Evolutionary conservation across 2,329 filamentous ascomycete species (phyloP).

Genomic region (Magnaporthiopsis rhizophila): DNA sequence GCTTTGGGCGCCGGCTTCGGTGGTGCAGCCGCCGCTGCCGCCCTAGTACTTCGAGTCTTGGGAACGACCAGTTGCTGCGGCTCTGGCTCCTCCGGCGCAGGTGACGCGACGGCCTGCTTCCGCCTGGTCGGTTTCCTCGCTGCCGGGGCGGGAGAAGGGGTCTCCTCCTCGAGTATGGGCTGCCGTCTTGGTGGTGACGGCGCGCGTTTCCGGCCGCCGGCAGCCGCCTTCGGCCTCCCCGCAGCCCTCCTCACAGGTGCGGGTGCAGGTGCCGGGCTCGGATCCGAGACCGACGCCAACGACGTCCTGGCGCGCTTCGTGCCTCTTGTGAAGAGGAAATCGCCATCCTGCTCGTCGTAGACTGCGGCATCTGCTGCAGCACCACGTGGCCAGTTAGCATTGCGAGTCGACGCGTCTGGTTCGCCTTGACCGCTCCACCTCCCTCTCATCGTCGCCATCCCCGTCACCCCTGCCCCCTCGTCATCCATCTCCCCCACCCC

Average conservation of each 20-base stretch:
- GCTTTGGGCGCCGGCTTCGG: neutral
- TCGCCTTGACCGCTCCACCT: conserved; percentile 7
- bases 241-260: conserved; percentile 32
- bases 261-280: conserved; percentile 28
- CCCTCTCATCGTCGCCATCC: neutral
- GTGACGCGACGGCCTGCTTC: conserved; percentile 30
- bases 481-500: neutral
- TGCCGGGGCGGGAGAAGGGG: conserved; percentile 12
- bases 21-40: neutral
- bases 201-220: conserved; percentile 19
- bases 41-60: conserved; percentile 19
- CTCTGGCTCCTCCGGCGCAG: conserved; percentile 26
- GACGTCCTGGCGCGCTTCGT: conserved; percentile 57
- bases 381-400: neutral
- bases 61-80: conserved; percentile 21
- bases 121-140: conserved; percentile 24
- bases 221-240: conserved; percentile 25
- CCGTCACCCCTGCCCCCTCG: too few relatives aligned
- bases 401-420: conserved; percentile 4
- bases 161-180: conserved; percentile 11
- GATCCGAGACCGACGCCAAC: conserved; percentile 31
- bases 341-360: conserved; percentile 69
- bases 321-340: conserved; percentile 66
- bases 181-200: conserved; percentile 15
- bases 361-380: conserved; percentile 21